Evolutionary conservation across 495 filamentous ascomycete genomes (phyloP), one percentile per base, ranked within the genome.

Genomic region (Penicillium psychrofluorescens): DNA sequence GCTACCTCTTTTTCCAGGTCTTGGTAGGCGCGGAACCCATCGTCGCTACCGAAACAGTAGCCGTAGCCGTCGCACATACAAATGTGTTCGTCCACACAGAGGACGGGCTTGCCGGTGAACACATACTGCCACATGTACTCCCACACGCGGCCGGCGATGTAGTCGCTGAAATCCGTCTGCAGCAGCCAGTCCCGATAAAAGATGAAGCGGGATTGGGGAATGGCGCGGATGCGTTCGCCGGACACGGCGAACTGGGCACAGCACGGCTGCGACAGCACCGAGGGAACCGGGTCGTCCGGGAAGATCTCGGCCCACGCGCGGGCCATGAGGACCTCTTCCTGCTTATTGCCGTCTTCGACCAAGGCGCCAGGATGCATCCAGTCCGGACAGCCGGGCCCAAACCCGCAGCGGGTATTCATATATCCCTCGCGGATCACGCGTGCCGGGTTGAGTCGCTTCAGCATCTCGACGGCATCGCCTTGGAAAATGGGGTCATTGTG

Each of bases 1-100:
- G 64, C 13, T 75, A 50, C 14, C 72, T 52, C 4, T 64, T 37
- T 38, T 66, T 67, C 45, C 68, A 49, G 7, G 59, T 50, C 30
- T 67, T 58, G 60, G 45, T 68, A 87, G 0, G 55, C 51, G 8
- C 72, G 54, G 35, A 72, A 85, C 43, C 74, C 59, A 0, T 68
- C 61, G 13, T 76, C 68, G 1, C 76, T 74, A 6, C 79, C 85
- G 51, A 90, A 91, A 53, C 86, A 91, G n/a, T 82, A 66, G 1
- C 86, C 85, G 40, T 81, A 91, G 12, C 78, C 83, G 46, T 87
- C 82, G 56, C 86, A 91, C 42, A 87, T 85, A 59, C 86, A 91
- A 0, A 82, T 61, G 53, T 81, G 75, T 61, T 84, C 77, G 14
- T 66, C 66, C 10, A 83, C 81, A 53, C 86, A 90, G 34, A 75